phyloP scores from a whole-genome alignment of 208 protist genomes.

The Crithidia sp. region DNA sequence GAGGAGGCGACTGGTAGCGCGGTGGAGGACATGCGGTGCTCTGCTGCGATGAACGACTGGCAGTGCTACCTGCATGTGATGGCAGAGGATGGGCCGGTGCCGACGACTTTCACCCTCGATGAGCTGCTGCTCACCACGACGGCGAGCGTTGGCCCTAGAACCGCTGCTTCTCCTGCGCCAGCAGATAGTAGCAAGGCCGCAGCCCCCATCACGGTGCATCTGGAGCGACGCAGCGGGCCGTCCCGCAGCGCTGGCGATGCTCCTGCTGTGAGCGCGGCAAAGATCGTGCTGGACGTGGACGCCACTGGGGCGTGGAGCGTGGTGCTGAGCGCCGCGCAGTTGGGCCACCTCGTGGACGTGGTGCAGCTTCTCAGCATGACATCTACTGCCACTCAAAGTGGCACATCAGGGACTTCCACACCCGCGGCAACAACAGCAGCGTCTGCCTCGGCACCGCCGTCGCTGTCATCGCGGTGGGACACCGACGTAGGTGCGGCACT shows the following conservation, averaged over 20 bases:
- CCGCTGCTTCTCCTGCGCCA: not conserved
- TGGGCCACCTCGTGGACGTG: conserved; percentile 23
- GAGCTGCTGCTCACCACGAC: conserved; percentile 30
- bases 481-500: not conserved
- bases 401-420: too few relatives aligned
- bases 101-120: conserved; percentile 25
- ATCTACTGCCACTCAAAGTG: not conserved
- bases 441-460: not conserved
- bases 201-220: conserved; percentile 26
- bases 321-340: conserved; percentile 25
- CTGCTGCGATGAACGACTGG: conserved; percentile 30
- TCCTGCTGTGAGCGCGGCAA: not conserved
- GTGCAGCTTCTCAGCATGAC: not conserved
- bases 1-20: conserved; percentile 16
- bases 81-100: conserved; percentile 26
- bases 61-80: conserved; percentile 38
- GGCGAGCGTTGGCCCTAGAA: not conserved
- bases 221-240: conserved; percentile 19
- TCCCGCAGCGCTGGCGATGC: not conserved
- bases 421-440: not conserved
- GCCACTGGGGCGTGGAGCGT: conserved; percentile 28
- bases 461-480: not conserved
- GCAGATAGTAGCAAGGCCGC: not conserved
- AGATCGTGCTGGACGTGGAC: conserved; percentile 23
- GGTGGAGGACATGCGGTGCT: conserved; percentile 38